Evolutionary conservation across 202 grass and related monocot species (phyloP), one percentile per base, ranked within the genome.

Genomic region (Bolboschoenoplectus hybrid): DNA sequence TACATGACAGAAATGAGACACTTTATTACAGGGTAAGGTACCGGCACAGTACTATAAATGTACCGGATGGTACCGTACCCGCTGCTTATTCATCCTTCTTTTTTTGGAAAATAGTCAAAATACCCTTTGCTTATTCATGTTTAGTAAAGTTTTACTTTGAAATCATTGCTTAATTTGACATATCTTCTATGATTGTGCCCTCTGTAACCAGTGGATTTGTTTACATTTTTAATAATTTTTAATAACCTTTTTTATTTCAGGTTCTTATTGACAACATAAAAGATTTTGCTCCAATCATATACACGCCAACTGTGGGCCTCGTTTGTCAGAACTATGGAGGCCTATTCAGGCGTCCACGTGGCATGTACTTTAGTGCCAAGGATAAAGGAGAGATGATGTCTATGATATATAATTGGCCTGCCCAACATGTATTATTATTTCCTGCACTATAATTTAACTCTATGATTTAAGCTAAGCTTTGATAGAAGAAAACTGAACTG

Each of bases 361-460:
- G 93, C 34, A 98, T 98, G 96, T 98, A 98, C 87, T 98, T 98
- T 79, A 95, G 91, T 45, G 96, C 93, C n/a, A 96, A 95, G 82
- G 96, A 98, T 82, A 98, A 94, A 90, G 93, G 97, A 52, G 97
- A 98, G 80, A 98, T 98, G 93, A 98, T 98, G 93, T 98, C 97
- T 38, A 98, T 98, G 97, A 98, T 98, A 82, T 92, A 98, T 86
- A 98, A 98, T 82, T 98, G 97, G 97, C 97, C 97, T 81, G 87
- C 89, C 20, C 81, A 71, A 1, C 80, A 63, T 83, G 45, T 84
- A 85, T 86, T 10, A 39, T 85, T 58, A 63, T 70, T 56, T 61
- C 11, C 9, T 46, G 52, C 55, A 9, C 63, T 81, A 44, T 14
- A 51, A 82, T 67, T 72, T 20, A 80, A 32, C 13, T 72, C 13